Evolutionary conservation across 805 yeast species (phyloP), one percentile per base, ranked within the genome.

Genomic region (Starmerella stellata): DNA sequence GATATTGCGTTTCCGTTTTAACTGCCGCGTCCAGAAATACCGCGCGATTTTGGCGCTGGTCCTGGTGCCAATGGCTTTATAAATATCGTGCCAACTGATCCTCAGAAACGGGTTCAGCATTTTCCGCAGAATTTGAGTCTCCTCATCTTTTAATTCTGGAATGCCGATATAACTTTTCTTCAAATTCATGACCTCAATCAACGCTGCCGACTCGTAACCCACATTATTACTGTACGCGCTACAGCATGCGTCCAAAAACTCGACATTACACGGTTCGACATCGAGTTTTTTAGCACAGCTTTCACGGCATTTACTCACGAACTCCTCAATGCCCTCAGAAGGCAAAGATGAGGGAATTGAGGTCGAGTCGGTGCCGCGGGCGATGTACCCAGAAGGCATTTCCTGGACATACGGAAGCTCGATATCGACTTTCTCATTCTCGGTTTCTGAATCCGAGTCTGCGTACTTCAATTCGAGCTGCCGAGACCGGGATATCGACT

Each of bases 21-120:
- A 15, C 35, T 32, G 35, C 9, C 25, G n/a, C 13, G 35, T 85
- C 96, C 96, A 87, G 38, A 81, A 60, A 51, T 87, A 87, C 52
- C 82, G 87, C 54, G 67, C 83, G 41, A 95, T 60, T 1, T 87
- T 96, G 0, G 85, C 69, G 39, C 73, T 61, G 0, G 82, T 62
- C 49, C 79, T 92, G 0, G 83, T 68, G 23, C 68, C 68, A n/a
- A 87, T 90, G 40, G 68, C 70, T 52, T 74, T 69, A 45, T 53
- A 70, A 0, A 81, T 85, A 0, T 77, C 81, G 52, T 72, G 74
- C 21, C 90, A 59, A 49, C 85, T 93, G 51, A 79, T 74, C 4
- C 94, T 95, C 52, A 68, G 68, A 32, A 45, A 45, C 39, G 69
- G 66, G 25, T 62, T 62, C 9, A 87, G 79, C 2, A 78, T 93